These are phyloP conservation scores for Claviceps capensis DNA, from an alignment of 2,329 filamentous ascomycete genomes.

Conservation along the genomic window DNA sequence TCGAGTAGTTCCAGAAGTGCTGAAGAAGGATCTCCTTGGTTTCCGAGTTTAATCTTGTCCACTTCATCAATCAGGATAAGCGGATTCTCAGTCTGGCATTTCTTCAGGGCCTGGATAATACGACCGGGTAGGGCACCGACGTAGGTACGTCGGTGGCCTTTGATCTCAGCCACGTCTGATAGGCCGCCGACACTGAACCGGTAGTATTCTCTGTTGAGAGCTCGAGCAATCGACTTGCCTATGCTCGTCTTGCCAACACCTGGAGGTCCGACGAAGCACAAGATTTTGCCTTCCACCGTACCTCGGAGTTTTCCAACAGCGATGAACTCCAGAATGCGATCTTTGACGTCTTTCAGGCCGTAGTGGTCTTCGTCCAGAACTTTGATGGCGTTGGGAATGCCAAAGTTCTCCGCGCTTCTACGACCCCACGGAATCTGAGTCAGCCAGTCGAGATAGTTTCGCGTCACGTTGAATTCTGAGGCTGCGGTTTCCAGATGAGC, in stretches of 20 bases:
- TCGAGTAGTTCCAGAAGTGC: conserved; percentile 88
- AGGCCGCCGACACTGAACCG: conserved; percentile 94
- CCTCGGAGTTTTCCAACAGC: conserved; percentile 93
- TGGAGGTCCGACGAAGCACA: conserved; percentile 93
- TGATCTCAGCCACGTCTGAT: conserved; percentile 96
- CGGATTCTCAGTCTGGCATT: conserved; percentile 97
- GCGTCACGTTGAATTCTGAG: conserved; percentile 95
- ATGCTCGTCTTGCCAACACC: conserved; percentile 99
- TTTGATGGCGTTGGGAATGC: conserved; percentile 76
- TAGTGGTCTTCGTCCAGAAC: conserved; percentile 96
- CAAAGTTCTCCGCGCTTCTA: conserved; percentile 91
- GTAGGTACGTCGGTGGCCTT: conserved; percentile 91
- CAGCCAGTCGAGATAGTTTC: conserved; percentile 97
- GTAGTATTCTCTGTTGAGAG: conserved; percentile 92
- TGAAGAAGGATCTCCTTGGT: conserved; percentile 92
- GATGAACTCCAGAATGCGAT: conserved; percentile 95
- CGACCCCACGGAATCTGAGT: conserved; percentile 97
- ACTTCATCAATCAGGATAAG: conserved; percentile 94
- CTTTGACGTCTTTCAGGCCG: conserved; percentile 94
- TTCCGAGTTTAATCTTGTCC: conserved; percentile 93
- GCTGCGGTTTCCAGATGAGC: conserved; percentile 89
- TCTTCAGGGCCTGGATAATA: conserved; percentile 96
- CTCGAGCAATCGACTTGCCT: conserved; percentile 91
- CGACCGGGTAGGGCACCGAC: conserved; percentile 90
- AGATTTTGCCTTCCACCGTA: conserved; percentile 94